These are phyloP conservation scores for Amborella trichopoda DNA, from an alignment of 164 flowering plant genomes.

Conservation along the genomic window DNA sequence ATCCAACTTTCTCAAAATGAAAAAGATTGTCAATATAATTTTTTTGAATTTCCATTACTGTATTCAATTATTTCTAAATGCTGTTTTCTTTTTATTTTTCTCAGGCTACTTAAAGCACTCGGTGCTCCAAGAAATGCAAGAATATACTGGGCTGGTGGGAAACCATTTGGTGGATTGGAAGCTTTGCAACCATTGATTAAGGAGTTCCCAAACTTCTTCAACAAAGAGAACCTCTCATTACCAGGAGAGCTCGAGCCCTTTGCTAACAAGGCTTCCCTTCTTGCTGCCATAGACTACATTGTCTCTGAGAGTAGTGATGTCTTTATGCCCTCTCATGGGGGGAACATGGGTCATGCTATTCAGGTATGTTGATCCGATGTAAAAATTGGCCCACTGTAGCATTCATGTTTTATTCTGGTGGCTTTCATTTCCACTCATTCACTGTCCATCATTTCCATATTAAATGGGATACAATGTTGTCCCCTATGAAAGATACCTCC, in stretches of 20 bases:
- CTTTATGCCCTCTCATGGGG: slow-evolving; percentile 98
- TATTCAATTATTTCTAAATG: background rate
- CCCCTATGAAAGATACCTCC: too few species aligned
- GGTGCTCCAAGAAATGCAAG: slow-evolving; percentile 76
- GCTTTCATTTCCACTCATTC: too few species aligned
- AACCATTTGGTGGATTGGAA: slow-evolving; percentile 77
- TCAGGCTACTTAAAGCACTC: slow-evolving; percentile 84
- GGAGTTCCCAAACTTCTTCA: slow-evolving; percentile 76
- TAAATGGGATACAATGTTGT: too few species aligned
- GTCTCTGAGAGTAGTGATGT: slow-evolving; percentile 80
- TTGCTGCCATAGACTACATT: slow-evolving; percentile 89
- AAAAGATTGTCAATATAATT: background rate
- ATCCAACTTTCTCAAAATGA: background rate
- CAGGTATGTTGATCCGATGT: too few species aligned
- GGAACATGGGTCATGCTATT: slow-evolving; percentile 94
- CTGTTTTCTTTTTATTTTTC: slow-evolving; percentile 1
- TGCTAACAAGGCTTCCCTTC: slow-evolving; percentile 53
- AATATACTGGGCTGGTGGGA: slow-evolving; percentile 95
- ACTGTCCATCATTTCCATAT: too few species aligned
- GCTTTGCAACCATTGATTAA: slow-evolving; percentile 56
- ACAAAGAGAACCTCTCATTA: slow-evolving; percentile 79
- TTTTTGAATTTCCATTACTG: background rate
- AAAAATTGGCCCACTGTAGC: background rate
- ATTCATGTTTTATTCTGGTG: background rate
- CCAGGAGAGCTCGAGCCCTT: slow-evolving; percentile 82